Percentiles rank a stretch among this genome's conserved stretches.
Conservation (phyloP, 345 rosid genomes). For the Rhodamnia argentea region DNA sequence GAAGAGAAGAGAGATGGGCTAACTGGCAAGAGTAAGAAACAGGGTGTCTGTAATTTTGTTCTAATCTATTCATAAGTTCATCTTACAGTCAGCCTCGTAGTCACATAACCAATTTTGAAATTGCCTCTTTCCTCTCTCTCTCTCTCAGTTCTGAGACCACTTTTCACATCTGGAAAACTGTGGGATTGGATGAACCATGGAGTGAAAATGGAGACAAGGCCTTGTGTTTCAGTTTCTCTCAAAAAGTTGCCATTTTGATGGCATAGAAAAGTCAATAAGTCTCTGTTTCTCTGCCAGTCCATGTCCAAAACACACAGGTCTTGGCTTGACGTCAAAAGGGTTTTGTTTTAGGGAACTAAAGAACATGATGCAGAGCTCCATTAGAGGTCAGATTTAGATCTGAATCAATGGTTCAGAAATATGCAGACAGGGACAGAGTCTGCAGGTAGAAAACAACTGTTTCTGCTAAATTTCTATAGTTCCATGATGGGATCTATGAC, state of each 20-base stretch:
- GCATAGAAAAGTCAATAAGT: neutral
- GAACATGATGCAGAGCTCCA: neutral
- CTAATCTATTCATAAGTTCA: neutral
- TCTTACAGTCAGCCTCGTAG: neutral
- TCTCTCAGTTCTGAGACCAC: neutral
- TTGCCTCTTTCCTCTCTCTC: neutral
- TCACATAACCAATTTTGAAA: neutral
- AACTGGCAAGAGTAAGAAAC: neutral
- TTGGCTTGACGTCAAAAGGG: neutral
- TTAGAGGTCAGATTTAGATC: neutral
- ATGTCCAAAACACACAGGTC: neutral
- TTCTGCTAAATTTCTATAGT: neutral
- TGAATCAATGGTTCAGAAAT: neutral
- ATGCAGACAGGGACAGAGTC: neutral
- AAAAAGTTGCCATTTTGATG: neutral
- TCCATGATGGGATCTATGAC: conserved; percentile 12
- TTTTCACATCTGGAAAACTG: neutral
- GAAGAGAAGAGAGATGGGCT: neutral
- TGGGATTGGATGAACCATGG: neutral
- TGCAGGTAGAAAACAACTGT: neutral
- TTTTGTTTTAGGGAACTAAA: neutral
- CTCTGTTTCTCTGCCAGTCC: neutral
- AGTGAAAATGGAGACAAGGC: neutral
- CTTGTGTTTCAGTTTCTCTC: neutral
- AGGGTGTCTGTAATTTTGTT: neutral